Conservation (phyloP, 345 rosid species). For the Geranium rotundifolium region DNA sequence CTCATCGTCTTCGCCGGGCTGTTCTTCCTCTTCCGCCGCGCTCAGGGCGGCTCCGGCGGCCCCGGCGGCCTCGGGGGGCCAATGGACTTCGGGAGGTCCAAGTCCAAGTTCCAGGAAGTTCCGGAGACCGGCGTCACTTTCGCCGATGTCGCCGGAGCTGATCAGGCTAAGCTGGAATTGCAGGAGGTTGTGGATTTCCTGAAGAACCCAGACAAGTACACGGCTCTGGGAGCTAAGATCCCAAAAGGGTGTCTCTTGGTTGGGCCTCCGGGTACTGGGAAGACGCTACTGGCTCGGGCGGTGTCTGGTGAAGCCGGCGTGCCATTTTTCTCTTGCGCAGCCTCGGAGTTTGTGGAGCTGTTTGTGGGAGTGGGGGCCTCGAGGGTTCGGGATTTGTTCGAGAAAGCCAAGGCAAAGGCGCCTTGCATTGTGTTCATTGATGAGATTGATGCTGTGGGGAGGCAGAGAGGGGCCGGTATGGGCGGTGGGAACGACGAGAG, state of each 20-base stretch:
- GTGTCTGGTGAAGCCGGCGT: constrained; percentile 36
- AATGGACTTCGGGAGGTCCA: constrained; percentile 19
- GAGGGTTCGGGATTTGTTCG: constrained; percentile 30
- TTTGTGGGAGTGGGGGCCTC: constrained; percentile 41
- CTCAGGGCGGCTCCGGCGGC: constrained; percentile 22
- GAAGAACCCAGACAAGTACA: constrained; percentile 31
- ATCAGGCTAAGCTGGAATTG: constrained; percentile 29
- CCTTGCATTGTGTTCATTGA: constrained; percentile 34
- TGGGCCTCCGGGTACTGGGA: constrained; percentile 37
- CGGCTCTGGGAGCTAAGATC: constrained; percentile 32
- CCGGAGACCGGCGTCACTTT: constrained; percentile 24
- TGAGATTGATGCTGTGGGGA: constrained; percentile 26
- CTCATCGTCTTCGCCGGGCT: constrained; percentile 14
- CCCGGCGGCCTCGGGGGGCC: constrained; percentile 24
- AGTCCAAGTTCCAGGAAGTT: constrained; percentile 24
- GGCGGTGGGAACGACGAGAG: constrained; percentile 24
- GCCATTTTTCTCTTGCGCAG: constrained; percentile 26
- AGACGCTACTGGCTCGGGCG: constrained; percentile 36
- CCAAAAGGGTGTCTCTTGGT: constrained; percentile 36
- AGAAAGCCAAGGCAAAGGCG: constrained; percentile 31
- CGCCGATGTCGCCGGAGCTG: constrained; percentile 33
- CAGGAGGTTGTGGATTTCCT: constrained; percentile 28
- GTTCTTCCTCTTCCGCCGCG: constrained; percentile 17
- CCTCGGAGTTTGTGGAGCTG: constrained; percentile 34
- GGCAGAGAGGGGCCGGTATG: constrained; percentile 24